phyloP scores from a whole-genome alignment of 805 yeast genomes.

The Danielia reshetovae region DNA sequence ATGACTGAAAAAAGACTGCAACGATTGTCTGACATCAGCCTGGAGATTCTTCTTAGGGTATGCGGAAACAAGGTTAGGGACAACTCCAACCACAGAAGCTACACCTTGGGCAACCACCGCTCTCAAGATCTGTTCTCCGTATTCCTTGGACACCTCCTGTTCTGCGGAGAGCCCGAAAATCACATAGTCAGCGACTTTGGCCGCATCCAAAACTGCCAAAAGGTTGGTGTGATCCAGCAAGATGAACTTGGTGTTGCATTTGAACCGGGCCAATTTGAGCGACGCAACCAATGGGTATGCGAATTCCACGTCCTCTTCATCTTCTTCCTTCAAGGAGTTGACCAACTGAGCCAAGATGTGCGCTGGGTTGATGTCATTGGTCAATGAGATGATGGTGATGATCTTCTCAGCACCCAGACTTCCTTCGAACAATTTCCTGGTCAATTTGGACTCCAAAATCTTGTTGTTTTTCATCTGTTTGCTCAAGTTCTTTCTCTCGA shows the following conservation, averaged over 20 bases:
- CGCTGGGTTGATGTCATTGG: slow-evolving; percentile 59
- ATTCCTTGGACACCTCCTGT: slow-evolving; percentile 70
- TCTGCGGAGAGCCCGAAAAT: slow-evolving; percentile 85
- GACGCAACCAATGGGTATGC: slow-evolving; percentile 49
- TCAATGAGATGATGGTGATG: slow-evolving; percentile 74
- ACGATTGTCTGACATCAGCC: slow-evolving; percentile 48
- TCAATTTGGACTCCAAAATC: slow-evolving; percentile 53
- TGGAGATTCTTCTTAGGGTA: slow-evolving; percentile 77
- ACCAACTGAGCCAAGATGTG: slow-evolving; percentile 54
- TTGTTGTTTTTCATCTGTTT: slow-evolving; percentile 76
- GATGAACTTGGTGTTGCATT: slow-evolving; percentile 68
- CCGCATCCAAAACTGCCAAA: slow-evolving; percentile 73
- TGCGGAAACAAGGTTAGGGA: slow-evolving; percentile 64
- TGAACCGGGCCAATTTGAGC: slow-evolving; percentile 59
- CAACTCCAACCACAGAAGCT: slow-evolving; percentile 72
- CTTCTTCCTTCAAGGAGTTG: slow-evolving; percentile 29
- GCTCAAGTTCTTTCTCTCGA: slow-evolving; percentile 73
- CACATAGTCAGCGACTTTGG: slow-evolving; percentile 85
- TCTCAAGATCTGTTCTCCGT: slow-evolving; percentile 87
- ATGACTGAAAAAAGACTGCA: slow-evolving; percentile 38
- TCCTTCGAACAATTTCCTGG: slow-evolving; percentile 76
- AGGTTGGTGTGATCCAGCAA: slow-evolving; percentile 67
- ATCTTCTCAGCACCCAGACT: slow-evolving; percentile 77
- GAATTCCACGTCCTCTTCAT: slow-evolving; percentile 16
- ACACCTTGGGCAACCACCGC: slow-evolving; percentile 91